phyloP scores from a whole-genome alignment of 2,329 filamentous ascomycete genomes.

The Beauveria pseudobassiana region DNA sequence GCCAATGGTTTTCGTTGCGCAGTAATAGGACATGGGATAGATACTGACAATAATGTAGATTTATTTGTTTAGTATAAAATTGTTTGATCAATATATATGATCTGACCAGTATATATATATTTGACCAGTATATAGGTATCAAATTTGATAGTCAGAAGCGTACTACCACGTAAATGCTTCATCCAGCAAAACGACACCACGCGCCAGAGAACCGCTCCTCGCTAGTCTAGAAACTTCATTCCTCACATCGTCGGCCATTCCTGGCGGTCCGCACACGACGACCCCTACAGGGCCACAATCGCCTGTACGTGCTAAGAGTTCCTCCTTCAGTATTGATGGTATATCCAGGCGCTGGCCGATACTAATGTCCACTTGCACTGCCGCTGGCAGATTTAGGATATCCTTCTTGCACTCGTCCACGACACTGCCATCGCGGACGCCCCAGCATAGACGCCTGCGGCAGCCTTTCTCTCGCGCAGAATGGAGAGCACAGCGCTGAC shows the following conservation, averaged over 20 bases:
- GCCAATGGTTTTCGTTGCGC: conserved; percentile 31
- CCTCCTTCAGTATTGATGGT: conserved; percentile 16
- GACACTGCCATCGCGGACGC: conserved; percentile 16
- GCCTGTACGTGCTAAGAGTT: conserved; percentile 13
- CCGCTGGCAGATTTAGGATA: conserved; percentile 12
- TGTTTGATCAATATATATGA: not conserved
- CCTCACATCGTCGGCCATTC: conserved; percentile 24
- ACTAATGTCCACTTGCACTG: conserved; percentile 17
- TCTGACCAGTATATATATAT: not conserved
- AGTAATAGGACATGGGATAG: not conserved
- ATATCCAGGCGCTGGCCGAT: conserved; percentile 19
- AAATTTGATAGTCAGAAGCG: too few relatives aligned
- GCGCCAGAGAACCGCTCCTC: conserved; percentile 12
- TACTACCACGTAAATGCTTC: conserved; percentile 22
- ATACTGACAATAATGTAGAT: not conserved
- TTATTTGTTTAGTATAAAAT: not conserved
- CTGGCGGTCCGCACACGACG: conserved; percentile 22
- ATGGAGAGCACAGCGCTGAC: conserved; percentile 24
- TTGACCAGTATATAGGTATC: not conserved
- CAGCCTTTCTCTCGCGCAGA: conserved; percentile 11
- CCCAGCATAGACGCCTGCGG: conserved; percentile 21
- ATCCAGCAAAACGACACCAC: conserved; percentile 20
- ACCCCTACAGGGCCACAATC: conserved; percentile 18
- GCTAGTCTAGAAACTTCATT: conserved; percentile 18
- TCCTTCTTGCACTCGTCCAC: conserved; percentile 13